Conservation (phyloP, 2,329 filamentous ascomycete species). For the Venturia aucupariae region DNA sequence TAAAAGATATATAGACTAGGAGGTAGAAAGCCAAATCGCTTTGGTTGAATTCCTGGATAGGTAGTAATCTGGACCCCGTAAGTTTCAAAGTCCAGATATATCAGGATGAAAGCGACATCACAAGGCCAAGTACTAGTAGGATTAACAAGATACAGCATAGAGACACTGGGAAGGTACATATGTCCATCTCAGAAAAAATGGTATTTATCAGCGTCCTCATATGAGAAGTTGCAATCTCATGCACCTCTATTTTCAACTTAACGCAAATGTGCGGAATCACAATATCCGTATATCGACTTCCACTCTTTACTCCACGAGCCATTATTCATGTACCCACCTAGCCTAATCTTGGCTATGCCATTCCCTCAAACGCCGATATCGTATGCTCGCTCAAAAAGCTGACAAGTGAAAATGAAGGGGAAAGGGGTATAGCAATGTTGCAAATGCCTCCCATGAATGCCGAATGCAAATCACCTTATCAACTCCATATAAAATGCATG, state of each 20-base stretch:
- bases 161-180: neutral
- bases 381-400: constrained; percentile 2
- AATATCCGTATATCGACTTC: neutral
- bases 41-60: too few species aligned
- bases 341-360: neutral
- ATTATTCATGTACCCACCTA: neutral
- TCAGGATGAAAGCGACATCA: too few species aligned
- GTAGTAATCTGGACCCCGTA: too few species aligned
- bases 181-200: neutral
- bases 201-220: neutral
- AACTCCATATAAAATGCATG: neutral
- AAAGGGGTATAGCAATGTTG: neutral
- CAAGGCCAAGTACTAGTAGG: too few species aligned
- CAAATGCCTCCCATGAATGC: neutral
- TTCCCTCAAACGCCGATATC: neutral
- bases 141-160: too few species aligned
- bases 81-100: too few species aligned
- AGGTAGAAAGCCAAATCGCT: too few species aligned
- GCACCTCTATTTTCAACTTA: too few species aligned
- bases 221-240: neutral
- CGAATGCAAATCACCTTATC: neutral
- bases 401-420: neutral
- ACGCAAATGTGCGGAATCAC: neutral
- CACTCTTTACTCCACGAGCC: neutral
- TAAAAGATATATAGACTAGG: too few species aligned